phyloP scores from a whole-genome alignment of 768 basidiomycete genomes.

The Pisolithus microcarpus region DNA sequence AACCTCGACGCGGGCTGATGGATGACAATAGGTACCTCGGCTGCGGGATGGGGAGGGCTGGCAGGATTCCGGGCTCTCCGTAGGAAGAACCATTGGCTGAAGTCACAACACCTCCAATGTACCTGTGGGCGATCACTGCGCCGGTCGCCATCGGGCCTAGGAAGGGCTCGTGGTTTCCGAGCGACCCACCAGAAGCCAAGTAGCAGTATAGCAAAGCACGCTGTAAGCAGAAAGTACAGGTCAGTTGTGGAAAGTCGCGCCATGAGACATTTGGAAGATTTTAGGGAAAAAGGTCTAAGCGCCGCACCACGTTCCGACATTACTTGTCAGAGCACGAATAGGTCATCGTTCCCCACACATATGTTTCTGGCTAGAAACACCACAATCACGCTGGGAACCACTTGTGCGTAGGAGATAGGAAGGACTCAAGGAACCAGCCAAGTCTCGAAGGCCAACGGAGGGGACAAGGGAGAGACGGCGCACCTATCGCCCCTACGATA shows the following conservation, averaged over 20 bases:
- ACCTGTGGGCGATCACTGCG: no score
- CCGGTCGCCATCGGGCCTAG: not conserved
- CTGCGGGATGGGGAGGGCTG: not conserved
- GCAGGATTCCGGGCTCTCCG: no score
- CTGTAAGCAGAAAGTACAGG: slow-evolving; percentile 5
- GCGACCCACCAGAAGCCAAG: slow-evolving; percentile 24
- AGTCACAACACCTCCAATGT: no score
- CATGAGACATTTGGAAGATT: not conserved
- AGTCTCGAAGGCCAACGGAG: not conserved
- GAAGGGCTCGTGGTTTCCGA: slow-evolving; percentile 3
- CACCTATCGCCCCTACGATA: slow-evolving; percentile 20
- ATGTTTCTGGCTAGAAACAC: not conserved
- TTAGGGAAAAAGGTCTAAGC: not conserved
- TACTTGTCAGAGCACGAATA: not conserved
- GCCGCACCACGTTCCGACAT: not conserved
- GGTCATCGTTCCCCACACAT: no score
- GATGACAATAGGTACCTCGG: not conserved
- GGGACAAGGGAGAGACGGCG: slow-evolving; percentile 4
- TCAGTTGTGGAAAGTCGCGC: not conserved
- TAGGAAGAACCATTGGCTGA: no score
- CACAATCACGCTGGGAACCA: no score
- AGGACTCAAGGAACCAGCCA: no score
- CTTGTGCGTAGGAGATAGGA: no score
- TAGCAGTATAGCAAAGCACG: slow-evolving; percentile 18
- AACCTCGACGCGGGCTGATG: slow-evolving; percentile 13